Conservation (phyloP, 2,329 filamentous ascomycete genomes). For the Sporothrix brunneoviolacea region DNA sequence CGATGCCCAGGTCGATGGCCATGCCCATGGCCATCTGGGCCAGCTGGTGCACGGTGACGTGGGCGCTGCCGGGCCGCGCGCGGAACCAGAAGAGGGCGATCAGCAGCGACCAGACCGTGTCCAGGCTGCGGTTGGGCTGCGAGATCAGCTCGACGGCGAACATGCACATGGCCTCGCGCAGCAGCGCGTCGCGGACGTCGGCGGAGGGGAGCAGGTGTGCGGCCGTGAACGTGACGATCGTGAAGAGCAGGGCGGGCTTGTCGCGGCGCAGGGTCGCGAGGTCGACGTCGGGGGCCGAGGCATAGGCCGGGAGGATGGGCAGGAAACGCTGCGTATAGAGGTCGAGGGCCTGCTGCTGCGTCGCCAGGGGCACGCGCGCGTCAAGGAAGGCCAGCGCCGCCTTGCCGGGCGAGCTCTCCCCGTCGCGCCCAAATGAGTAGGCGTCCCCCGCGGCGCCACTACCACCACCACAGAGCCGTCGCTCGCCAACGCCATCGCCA, state of each 20-base stretch:
- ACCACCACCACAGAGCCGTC: too few relatives aligned
- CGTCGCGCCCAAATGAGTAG: not conserved
- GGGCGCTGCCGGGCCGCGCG: not conserved
- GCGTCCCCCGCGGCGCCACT: not conserved
- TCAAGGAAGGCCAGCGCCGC: slow-evolving; percentile 3
- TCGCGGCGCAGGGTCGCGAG: not conserved
- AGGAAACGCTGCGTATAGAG: not conserved
- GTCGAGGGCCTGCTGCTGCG: not conserved
- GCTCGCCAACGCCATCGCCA: too few relatives aligned
- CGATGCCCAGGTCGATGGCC: not conserved
- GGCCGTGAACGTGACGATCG: not conserved
- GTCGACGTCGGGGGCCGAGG: not conserved
- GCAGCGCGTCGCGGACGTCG: not conserved
- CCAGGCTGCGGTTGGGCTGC: not conserved
- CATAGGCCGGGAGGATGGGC: not conserved
- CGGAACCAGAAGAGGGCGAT: slow-evolving; percentile 3
- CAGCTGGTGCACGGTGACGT: slow-evolving; percentile 5
- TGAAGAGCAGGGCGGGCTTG: not conserved
- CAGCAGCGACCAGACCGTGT: slow-evolving; percentile 6
- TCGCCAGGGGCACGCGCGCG: not conserved
- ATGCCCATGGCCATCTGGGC: slow-evolving; percentile 3
- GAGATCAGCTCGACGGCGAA: slow-evolving; percentile 5
- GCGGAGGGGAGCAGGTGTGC: not conserved
- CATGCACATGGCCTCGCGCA: slow-evolving; percentile 5
- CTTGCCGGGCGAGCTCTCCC: not conserved